Evolutionary conservation across 2,329 filamentous ascomycete species (phyloP), one percentile per base, ranked within the genome.

Genomic region (Colletotrichum eremochloae): DNA sequence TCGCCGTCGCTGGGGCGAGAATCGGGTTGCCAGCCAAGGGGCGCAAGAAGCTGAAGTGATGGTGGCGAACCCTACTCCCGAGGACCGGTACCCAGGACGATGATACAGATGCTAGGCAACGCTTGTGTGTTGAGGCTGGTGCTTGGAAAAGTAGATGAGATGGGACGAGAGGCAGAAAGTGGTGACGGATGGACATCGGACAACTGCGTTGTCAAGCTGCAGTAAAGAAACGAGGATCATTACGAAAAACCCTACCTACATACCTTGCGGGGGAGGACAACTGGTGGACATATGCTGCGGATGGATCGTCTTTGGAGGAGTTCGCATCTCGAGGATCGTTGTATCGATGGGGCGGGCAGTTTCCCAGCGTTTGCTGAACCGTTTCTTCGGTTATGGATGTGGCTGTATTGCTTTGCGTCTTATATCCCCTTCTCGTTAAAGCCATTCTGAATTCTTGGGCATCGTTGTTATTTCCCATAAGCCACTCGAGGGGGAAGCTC

Each of bases 1-100:
- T 98, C 73, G 95, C 95, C 1, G 92, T 94, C 44, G 73, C 75
- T 33, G 83, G 83, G 3, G 80, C 82, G 7, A 80, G 76, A 61
- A 80, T 80, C 77, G 56, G 46, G 14, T 62, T 53, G 48, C 46
- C 42, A 18, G 31, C 36, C 33, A 53, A 50, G 8, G 52, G 50
- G 15, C 52, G 63, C 9, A 69, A 44, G 36, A 63, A 69, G 63
- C 52, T 65, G 18, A 57, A 65, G 40, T 57, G 52, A 65, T n/a
- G 66, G 38, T 20, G 33, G 12, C n/a, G 55, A 40, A 18, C 33
- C 7, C 55, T 40, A 15, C 36, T 40, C n/a, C 15, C 12, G 36
- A 40, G 31, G 12, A 40, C 24, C 36, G 55, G 14, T 56, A 14
- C 11, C 53, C 20, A 20, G 33, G 33, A 36, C 18, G 31, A 36